phyloP scores from a whole-genome alignment of 805 yeast species.

The Pachysolen tannophilus region DNA sequence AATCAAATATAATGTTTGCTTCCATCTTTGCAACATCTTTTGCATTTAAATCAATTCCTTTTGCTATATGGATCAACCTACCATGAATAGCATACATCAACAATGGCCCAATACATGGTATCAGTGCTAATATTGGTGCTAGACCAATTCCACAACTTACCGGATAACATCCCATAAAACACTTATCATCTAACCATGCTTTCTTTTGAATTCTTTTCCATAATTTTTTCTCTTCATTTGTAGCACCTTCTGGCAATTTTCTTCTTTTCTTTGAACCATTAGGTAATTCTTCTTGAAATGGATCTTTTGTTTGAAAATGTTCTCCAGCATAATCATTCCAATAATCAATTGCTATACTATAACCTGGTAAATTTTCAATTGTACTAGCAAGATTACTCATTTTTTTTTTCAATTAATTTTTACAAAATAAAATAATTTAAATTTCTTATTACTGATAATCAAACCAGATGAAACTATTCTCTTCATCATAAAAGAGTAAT shows the following conservation, averaged over 20 bases:
- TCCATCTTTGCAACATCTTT: slow-evolving; percentile 61
- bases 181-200: slow-evolving; percentile 86
- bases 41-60: slow-evolving; percentile 47
- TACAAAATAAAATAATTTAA: too few relatives aligned
- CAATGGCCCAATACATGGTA: slow-evolving; percentile 84
- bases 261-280: slow-evolving; percentile 50
- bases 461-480: too few relatives aligned
- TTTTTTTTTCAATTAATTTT: too few relatives aligned
- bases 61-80: slow-evolving; percentile 54
- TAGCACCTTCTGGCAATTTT: slow-evolving; percentile 49
- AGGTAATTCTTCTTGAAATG: slow-evolving; percentile 43
- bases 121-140: slow-evolving; percentile 60
- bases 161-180: slow-evolving; percentile 73
- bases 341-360: slow-evolving; percentile 41
- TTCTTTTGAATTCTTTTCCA: slow-evolving; percentile 70
- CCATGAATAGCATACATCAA: slow-evolving; percentile 75
- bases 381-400: slow-evolving; percentile 5
- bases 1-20: slow-evolving; percentile 67
- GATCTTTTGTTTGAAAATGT: slow-evolving; percentile 56
- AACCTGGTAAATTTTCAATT: slow-evolving; percentile 47
- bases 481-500: too few relatives aligned
- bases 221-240: slow-evolving; percentile 49
- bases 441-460: too few relatives aligned
- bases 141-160: slow-evolving; percentile 71
- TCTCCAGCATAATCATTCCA: slow-evolving; percentile 65